phyloP scores from a whole-genome alignment of 345 rosid genomes.

The Capsella bursapastoris region DNA sequence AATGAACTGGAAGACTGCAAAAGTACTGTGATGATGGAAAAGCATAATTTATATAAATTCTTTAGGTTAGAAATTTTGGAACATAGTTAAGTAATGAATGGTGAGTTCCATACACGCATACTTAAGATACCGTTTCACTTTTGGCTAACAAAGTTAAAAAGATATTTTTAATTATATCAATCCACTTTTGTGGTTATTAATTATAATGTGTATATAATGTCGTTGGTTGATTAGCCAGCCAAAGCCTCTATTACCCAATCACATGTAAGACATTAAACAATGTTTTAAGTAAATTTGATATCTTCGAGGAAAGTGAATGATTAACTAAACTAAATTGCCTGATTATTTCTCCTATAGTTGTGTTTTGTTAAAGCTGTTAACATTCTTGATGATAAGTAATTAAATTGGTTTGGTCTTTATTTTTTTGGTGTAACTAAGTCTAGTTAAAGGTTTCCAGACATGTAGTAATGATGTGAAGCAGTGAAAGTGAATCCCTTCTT shows the following conservation, averaged over 20 bases:
- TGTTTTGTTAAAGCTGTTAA: background rate
- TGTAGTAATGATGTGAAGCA: no score
- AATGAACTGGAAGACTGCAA: slow-evolving; percentile 45
- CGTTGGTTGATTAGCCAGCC: slow-evolving; percentile 43
- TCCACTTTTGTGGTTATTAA: slow-evolving; percentile 6
- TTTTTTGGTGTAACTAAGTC: no score
- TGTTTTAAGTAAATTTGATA: background rate
- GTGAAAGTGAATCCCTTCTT: background rate
- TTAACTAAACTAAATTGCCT: background rate
- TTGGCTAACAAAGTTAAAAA: slow-evolving; percentile 40
- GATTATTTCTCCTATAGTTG: background rate
- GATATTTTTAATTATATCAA: background rate
- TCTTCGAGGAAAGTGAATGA: slow-evolving; percentile 1
- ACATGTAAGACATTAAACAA: slow-evolving; percentile 27
- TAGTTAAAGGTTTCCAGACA: no score
- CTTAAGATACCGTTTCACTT: slow-evolving; percentile 38
- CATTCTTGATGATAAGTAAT: no score
- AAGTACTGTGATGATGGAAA: slow-evolving; percentile 21
- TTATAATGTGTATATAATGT: background rate
- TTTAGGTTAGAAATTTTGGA: slow-evolving; percentile 36
- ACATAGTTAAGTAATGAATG: slow-evolving; percentile 20
- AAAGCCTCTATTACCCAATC: slow-evolving; percentile 31
- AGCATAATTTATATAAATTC: slow-evolving; percentile 11
- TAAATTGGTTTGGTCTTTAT: no score
- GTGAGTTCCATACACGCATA: slow-evolving; percentile 18